phyloP scores from a whole-genome alignment of 768 basidiomycete species.

The Suillus hirtellus region DNA sequence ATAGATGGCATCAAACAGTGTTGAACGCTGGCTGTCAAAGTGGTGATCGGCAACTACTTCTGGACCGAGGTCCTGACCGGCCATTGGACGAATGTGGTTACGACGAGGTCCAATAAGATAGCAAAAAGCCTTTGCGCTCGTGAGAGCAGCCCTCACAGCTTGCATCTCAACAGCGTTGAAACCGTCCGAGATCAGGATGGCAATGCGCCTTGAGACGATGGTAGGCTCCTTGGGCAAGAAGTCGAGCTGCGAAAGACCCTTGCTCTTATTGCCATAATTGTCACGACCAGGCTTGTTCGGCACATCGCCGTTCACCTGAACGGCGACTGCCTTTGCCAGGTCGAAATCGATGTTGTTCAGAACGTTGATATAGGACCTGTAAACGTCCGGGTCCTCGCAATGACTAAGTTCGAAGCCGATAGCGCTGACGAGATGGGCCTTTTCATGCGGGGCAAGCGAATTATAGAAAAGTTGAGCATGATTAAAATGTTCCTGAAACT shows the following conservation, averaged over 20 bases:
- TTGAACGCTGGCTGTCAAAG: conserved; percentile 78
- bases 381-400: conserved; percentile 74
- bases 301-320: conserved; percentile 58
- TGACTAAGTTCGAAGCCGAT: conserved; percentile 84
- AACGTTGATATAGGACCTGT: conserved; percentile 62
- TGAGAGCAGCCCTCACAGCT: conserved; percentile 55
- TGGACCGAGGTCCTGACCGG: conserved; percentile 27
- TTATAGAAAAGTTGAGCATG: conserved; percentile 86
- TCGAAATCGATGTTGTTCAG: conserved; percentile 75
- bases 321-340: conserved; percentile 68
- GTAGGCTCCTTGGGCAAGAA: conserved; percentile 57
- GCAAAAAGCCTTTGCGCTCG: conserved; percentile 54
- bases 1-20: conserved; percentile 80
- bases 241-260: conserved; percentile 59
- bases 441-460: conserved; percentile 69
- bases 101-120: conserved; percentile 72
- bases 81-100: conserved; percentile 41
- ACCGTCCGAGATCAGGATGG: conserved; percentile 74
- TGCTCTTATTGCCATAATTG: conserved; percentile 60
- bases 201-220: conserved; percentile 69
- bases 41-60: conserved; percentile 63
- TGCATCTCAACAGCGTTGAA: conserved; percentile 64
- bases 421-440: conserved; percentile 67
- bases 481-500: conserved; percentile 75
- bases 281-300: conserved; percentile 50